Evolutionary conservation across 169 alveolate species (phyloP).

Genomic region (Cryptosporidium ubiquitum): DNA sequence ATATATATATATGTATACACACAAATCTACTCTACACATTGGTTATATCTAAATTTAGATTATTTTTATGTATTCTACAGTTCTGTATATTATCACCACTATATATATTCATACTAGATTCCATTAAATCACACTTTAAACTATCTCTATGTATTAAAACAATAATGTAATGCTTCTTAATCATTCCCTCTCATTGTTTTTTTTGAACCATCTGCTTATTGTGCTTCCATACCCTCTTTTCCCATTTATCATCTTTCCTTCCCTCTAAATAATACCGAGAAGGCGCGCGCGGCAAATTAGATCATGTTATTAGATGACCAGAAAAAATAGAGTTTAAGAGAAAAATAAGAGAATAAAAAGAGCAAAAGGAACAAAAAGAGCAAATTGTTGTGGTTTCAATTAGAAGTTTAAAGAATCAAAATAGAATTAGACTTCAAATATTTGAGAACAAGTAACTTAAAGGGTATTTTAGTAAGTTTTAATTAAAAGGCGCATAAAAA

Average conservation of each 20-base stretch:
- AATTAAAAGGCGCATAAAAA: neutral
- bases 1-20: neutral
- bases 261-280: neutral
- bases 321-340: neutral
- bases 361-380: neutral
- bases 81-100: neutral
- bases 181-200: no score
- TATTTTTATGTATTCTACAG: no score
- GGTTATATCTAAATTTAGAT: neutral
- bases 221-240: no score
- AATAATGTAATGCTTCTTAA: no score
- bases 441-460: neutral
- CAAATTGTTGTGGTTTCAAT: no score
- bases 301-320: conserved; percentile 4
- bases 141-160: no score
- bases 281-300: neutral
- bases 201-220: no score
- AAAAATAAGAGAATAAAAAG: neutral
- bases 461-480: neutral
- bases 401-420: no score
- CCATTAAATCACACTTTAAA: no score
- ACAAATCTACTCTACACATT: neutral
- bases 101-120: no score
- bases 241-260: neutral
- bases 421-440: neutral